Evolutionary conservation across 163 green algal genomes (phyloP).

Genomic region (Coccomyxa subellipsoidea): DNA sequence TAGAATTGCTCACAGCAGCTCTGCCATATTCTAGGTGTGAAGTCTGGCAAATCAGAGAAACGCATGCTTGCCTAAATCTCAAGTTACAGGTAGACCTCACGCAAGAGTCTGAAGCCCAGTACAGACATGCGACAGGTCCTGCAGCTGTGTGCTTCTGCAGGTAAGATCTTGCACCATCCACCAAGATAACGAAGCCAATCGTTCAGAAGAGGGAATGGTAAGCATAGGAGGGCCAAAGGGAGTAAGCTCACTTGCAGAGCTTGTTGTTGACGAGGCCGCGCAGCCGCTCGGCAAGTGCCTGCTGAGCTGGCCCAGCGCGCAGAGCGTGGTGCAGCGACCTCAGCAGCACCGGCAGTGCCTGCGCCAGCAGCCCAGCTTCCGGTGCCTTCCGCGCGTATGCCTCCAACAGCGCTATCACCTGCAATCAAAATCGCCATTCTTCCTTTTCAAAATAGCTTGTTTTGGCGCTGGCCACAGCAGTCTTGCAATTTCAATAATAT

Average conservation of each 20-base stretch:
- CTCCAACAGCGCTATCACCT: background rate
- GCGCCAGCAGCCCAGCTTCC: background rate
- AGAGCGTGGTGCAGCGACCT: background rate
- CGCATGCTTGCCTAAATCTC: background rate
- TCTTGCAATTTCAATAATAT: no score
- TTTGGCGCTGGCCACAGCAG: background rate
- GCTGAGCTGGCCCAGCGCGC: constrained; percentile 2
- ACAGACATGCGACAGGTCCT: no score
- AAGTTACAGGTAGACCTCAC: no score
- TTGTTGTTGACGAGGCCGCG: background rate
- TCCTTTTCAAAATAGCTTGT: background rate
- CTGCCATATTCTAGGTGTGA: background rate
- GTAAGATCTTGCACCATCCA: no score
- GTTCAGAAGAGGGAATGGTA: no score
- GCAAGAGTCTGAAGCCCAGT: no score
- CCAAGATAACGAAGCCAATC: no score
- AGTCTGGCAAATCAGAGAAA: background rate
- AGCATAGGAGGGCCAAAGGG: no score
- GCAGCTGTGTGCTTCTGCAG: no score
- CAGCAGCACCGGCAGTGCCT: background rate
- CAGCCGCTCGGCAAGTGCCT: background rate
- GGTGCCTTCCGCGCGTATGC: background rate
- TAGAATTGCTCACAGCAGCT: background rate
- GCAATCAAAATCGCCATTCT: background rate
- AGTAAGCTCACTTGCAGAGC: background rate